Percentiles rank a stretch among this genome's conserved stretches.
These are phyloP conservation scores for Pichia sp. DNA, from an alignment of 1,139 yeast genomes.

Conservation along the genomic window DNA sequence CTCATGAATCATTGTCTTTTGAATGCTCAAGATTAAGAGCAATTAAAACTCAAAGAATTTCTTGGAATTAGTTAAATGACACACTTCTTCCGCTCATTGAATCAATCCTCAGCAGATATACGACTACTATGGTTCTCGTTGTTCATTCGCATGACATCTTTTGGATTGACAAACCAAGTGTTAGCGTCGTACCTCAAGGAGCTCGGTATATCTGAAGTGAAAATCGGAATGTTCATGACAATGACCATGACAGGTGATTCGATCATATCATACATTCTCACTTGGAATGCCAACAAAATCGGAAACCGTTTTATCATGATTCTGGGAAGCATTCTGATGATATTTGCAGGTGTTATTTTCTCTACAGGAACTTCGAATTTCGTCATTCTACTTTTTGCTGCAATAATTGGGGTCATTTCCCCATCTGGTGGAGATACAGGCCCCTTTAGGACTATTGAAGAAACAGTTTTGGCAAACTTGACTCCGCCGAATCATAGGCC, in stretches of 20 bases:
- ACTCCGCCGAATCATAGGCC: constrained; percentile 66
- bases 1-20: no score
- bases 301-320: constrained; percentile 69
- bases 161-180: constrained; percentile 79
- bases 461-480: constrained; percentile 78
- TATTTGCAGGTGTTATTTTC: constrained; percentile 63
- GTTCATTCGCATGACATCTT: constrained; percentile 69
- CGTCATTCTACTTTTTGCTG: constrained; percentile 57
- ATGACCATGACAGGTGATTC: constrained; percentile 80
- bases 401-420: constrained; percentile 69
- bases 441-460: constrained; percentile 87
- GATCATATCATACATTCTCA: constrained; percentile 60
- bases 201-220: constrained; percentile 51
- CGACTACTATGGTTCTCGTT: constrained; percentile 67
- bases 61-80: constrained; percentile 5
- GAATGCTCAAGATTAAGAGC: no score
- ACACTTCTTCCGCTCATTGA: constrained; percentile 23
- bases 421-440: constrained; percentile 94
- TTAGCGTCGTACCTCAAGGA: constrained; percentile 64
- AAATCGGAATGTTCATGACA: constrained; percentile 80
- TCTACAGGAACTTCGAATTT: constrained; percentile 47
- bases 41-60: no score
- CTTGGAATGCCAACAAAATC: constrained; percentile 74
- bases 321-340: constrained; percentile 68
- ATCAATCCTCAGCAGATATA: constrained; percentile 43